Conservation (phyloP, 208 protist genomes). For the Tritrichomonas musculus region DNA sequence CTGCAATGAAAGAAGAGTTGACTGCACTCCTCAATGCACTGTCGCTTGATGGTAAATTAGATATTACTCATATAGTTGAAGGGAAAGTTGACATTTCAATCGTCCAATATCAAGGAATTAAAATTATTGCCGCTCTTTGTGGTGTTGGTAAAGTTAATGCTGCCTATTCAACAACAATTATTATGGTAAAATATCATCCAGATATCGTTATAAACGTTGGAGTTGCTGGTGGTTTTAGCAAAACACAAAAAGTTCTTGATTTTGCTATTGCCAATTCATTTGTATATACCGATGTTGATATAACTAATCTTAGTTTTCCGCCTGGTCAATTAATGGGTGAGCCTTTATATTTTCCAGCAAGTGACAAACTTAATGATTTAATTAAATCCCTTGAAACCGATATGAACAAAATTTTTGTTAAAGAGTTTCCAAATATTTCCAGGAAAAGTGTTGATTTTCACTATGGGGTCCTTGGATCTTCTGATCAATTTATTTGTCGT, state of each 20-base stretch:
- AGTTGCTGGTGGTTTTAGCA: neutral
- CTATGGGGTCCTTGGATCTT: neutral
- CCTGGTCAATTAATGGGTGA: neutral
- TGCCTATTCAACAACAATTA: neutral
- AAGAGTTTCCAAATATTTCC: neutral
- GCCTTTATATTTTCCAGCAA: neutral
- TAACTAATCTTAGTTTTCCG: neutral
- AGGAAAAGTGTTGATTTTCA: neutral
- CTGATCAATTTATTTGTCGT: neutral
- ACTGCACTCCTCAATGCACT: no score
- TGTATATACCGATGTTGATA: neutral
- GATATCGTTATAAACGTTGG: neutral
- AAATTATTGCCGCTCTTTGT: neutral
- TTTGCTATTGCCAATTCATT: neutral
- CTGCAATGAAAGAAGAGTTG: no score
- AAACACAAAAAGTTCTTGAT: neutral
- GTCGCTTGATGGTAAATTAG: no score
- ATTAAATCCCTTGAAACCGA: neutral
- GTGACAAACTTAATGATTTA: neutral
- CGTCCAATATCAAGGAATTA: neutral
- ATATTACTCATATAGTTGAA: no score
- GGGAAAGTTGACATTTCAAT: no score
- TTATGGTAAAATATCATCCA: neutral
- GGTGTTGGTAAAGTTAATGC: slow-evolving; percentile 3
- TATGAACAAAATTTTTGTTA: no score